Evolutionary conservation across 2,329 filamentous ascomycete genomes (phyloP).

Genomic region (Volutella citrinella): DNA sequence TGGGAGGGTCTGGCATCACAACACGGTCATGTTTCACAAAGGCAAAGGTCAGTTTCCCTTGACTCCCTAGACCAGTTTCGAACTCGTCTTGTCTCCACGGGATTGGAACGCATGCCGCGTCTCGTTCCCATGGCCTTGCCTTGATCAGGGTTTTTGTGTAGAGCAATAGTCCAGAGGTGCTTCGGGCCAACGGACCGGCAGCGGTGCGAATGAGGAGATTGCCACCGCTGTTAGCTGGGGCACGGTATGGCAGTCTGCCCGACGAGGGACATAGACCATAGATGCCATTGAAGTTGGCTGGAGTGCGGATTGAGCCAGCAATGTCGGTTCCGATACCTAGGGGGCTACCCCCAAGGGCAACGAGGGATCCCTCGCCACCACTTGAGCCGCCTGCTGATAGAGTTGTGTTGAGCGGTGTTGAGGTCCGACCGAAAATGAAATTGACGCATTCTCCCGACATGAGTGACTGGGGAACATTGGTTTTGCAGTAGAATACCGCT

Average conservation of each 20-base stretch:
- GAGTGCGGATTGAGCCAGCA: conserved; percentile 4
- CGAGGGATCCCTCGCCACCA: conserved; percentile 1
- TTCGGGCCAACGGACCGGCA: neutral
- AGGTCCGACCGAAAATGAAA: conserved; percentile 1
- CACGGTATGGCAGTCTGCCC: neutral
- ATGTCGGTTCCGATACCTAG: conserved; percentile 4
- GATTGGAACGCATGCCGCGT: neutral
- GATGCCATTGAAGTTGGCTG: conserved; percentile 6
- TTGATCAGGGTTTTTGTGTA: neutral
- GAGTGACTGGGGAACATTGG: conserved; percentile 3
- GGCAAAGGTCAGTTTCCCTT: conserved; percentile 1
- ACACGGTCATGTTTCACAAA: conserved; percentile 2
- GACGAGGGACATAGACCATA: conserved; percentile 1
- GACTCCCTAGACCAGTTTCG: neutral
- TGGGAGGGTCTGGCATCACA: conserved; percentile 2
- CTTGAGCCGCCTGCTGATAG: conserved; percentile 3
- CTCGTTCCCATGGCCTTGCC: conserved; percentile 1
- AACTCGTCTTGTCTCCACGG: neutral
- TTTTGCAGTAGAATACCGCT: conserved; percentile 4
- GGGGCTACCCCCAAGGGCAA: conserved; percentile 1
- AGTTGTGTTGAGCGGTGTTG: neutral
- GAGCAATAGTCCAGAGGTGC: neutral
- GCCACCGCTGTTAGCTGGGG: neutral
- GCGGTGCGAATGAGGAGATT: no score
- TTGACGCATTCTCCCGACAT: conserved; percentile 5